Conservation (phyloP, 2,329 filamentous ascomycete species). For the Stagonosporopsis rhizophila region DNA sequence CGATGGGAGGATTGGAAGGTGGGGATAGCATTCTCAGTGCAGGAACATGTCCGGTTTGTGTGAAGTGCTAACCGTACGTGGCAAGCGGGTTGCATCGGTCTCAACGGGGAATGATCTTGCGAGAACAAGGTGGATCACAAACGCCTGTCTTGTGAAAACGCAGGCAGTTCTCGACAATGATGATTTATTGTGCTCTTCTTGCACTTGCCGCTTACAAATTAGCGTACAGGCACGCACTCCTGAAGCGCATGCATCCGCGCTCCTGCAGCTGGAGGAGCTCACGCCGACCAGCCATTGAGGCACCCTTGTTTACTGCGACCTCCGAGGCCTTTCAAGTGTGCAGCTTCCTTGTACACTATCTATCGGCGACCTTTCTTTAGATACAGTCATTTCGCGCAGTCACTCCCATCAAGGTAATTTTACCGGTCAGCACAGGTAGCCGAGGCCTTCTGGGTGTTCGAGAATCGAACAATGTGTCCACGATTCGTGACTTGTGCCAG, state of each 20-base stretch:
- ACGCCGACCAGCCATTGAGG: not conserved
- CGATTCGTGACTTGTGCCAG: slow-evolving; percentile 20
- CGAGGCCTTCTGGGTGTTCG: slow-evolving; percentile 11
- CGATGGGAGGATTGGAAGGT: slow-evolving; percentile 9
- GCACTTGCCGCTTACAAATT: not conserved
- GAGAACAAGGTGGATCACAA: not conserved
- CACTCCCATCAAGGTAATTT: slow-evolving; percentile 7
- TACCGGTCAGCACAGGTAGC: slow-evolving; percentile 9
- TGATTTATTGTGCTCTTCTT: slow-evolving; percentile 6
- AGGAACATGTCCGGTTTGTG: slow-evolving; percentile 15
- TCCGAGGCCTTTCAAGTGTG: slow-evolving; percentile 4
- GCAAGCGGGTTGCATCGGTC: slow-evolving; percentile 1
- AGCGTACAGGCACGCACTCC: slow-evolving; percentile 10
- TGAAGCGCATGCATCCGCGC: slow-evolving; percentile 8
- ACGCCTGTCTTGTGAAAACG: slow-evolving; percentile 6
- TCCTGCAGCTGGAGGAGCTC: slow-evolving; percentile 7
- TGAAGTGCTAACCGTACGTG: not conserved
- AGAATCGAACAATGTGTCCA: slow-evolving; percentile 8
- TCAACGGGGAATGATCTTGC: slow-evolving; percentile 14
- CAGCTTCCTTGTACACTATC: slow-evolving; percentile 6
- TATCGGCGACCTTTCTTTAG: slow-evolving; percentile 12
- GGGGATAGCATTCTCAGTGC: slow-evolving; percentile 17
- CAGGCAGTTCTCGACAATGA: not conserved
- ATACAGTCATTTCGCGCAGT: slow-evolving; percentile 7
- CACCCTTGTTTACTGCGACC: slow-evolving; percentile 11